Evolutionary conservation across 257 asterid species (phyloP).

Genomic region (Solanum chilense): DNA sequence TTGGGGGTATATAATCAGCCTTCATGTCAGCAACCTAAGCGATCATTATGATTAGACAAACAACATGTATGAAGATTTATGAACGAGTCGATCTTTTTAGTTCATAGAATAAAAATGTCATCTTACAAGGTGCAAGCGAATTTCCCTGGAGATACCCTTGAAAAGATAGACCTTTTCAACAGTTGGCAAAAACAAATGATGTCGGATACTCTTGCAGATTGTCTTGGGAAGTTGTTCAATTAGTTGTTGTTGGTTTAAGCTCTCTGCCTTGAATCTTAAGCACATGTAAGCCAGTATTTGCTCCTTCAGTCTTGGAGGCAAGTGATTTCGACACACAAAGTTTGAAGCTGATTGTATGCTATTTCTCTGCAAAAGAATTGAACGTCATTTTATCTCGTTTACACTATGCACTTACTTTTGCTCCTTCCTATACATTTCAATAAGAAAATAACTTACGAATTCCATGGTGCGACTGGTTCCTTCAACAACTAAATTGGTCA

Average conservation of each 20-base stretch:
- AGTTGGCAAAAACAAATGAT: slow-evolving; percentile 65
- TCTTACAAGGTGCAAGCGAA: slow-evolving; percentile 49
- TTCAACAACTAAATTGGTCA: slow-evolving; percentile 91
- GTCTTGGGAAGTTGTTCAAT: slow-evolving; percentile 79
- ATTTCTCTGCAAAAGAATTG: slow-evolving; percentile 35
- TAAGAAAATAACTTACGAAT: slow-evolving; percentile 37
- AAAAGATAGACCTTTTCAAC: slow-evolving; percentile 69
- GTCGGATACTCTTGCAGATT: slow-evolving; percentile 61
- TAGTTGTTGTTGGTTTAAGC: slow-evolving; percentile 75
- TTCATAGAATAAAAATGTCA: neutral
- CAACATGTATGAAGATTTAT: neutral
- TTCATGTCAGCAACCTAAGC: slow-evolving; percentile 74
- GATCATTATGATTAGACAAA: neutral
- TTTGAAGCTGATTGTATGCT: slow-evolving; percentile 83
- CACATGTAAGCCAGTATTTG: slow-evolving; percentile 89
- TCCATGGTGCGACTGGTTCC: slow-evolving; percentile 95
- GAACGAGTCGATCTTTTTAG: neutral
- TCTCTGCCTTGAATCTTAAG: slow-evolving; percentile 77
- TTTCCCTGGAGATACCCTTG: slow-evolving; percentile 62
- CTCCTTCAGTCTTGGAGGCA: slow-evolving; percentile 73
- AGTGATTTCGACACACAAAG: slow-evolving; percentile 58
- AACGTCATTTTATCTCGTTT: neutral
- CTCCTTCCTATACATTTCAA: neutral
- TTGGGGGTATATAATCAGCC: slow-evolving; percentile 83
- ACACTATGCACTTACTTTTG: neutral